Base-by-base conservation (phyloP, 768 basidiomycete genomes). In the Hericium erinaceus region DNA sequence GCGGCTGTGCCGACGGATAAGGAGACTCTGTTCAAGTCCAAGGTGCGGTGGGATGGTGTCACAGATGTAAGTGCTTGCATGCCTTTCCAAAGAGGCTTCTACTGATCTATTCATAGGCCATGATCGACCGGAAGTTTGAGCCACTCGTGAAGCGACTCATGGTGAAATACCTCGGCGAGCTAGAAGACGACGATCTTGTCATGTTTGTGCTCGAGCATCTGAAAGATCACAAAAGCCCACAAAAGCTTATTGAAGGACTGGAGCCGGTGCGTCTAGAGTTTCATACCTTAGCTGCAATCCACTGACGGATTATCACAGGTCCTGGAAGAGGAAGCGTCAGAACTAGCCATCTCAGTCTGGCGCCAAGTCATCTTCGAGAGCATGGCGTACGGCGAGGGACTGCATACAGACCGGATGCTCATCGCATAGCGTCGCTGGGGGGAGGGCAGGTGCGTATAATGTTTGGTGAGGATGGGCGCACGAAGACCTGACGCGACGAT, bases 351-450 rank as follows among this genome's bases (percentile, higher is more conserved):
- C 64, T 79, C 78, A 60, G 77, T 97, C 51, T 98, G 94, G 94
- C 83, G 92, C 56, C 89, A 92, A 72, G 80, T 95, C 64, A 90
- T 93, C 53, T 95, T 95, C 68, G 94, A 98, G 77, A 93, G 92
- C 66, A 88, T 92, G 82, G 90, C 93, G 26, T 94, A 91, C 69
- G 85, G 82, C 60, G 90, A 94, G 70, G 92, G 92, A 41, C 76
- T 95, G 60, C 83, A 88, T 65, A 93, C 92, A 24, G 92, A 92
- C 64, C 82, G 80, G 69, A 82, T 89, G 82, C 77, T 88, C 73
- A 85, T 92, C 66, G 49, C 22, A 15, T 51, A 24, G 26, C 28
- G 11, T 11, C 49, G 4, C 5, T 50, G 33, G 9, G 20, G 11
- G 7, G 8, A 24, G 49, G 49, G 49, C 49, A 51, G 49, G 49